These are phyloP conservation scores for Beta corolliflora DNA, from an alignment of 179 eudicot genomes.

Conservation along the genomic window DNA sequence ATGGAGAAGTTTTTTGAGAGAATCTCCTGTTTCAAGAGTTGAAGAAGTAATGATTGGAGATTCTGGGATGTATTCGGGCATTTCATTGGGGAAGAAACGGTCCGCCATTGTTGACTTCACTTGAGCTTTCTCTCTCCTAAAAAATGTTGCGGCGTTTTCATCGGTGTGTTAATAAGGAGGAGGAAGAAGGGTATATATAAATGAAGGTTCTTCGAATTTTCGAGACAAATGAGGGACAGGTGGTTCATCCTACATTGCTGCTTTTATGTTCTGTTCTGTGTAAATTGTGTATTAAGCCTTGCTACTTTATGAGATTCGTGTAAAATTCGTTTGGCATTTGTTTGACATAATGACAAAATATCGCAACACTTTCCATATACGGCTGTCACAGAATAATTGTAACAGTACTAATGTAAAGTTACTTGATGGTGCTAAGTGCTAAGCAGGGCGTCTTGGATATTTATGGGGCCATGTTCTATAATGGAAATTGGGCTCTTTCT, in stretches of 20 bases:
- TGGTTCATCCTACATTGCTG: conserved; percentile 16
- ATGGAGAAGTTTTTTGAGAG: conserved; percentile 55
- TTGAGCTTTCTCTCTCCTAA: not conserved
- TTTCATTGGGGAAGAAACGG: conserved; percentile 53
- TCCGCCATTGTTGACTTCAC: conserved; percentile 44
- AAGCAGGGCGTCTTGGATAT: too few relatives aligned
- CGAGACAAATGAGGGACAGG: conserved; percentile 8
- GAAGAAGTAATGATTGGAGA: conserved; percentile 13
- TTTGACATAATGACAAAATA: too few relatives aligned
- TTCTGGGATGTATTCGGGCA: conserved; percentile 71
- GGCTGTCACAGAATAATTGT: too few relatives aligned
- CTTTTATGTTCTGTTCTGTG: not conserved
- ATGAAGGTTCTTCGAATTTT: not conserved
- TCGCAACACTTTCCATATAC: too few relatives aligned
- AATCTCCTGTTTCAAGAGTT: conserved; percentile 34
- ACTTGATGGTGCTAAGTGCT: too few relatives aligned
- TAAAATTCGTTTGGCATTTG: too few relatives aligned
- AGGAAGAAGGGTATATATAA: not conserved
- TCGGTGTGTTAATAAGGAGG: not conserved
- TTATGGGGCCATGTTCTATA: too few relatives aligned
- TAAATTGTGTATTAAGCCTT: not conserved
- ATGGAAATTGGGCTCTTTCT: too few relatives aligned
- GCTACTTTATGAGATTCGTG: not conserved
- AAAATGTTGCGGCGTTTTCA: not conserved
- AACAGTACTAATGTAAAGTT: too few relatives aligned